Conservation (phyloP, 2,329 filamentous ascomycete species). For the Fusarium virguliforme region DNA sequence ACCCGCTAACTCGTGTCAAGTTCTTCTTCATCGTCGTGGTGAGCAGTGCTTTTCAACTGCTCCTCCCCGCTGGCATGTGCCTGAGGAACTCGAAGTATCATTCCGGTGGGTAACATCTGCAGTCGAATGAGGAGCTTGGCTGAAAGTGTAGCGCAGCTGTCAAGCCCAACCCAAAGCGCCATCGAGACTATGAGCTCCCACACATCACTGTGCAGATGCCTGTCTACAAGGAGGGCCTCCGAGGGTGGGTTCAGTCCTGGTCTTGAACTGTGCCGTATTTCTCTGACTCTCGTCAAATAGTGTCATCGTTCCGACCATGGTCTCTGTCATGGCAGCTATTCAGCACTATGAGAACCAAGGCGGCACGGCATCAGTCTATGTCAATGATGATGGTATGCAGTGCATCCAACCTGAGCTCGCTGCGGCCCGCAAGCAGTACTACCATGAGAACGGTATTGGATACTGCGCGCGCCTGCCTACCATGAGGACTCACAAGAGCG, state of each 20-base stretch:
- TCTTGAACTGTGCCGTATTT: no score
- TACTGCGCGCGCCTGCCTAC: constrained; percentile 69
- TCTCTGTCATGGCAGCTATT: constrained; percentile 71
- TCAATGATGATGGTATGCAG: constrained; percentile 80
- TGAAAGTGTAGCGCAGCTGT: constrained; percentile 24
- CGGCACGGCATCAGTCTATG: constrained; percentile 77
- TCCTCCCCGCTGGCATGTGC: constrained; percentile 48
- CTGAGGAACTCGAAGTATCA: constrained; percentile 49
- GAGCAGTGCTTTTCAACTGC: constrained; percentile 46
- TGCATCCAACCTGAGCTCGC: constrained; percentile 67
- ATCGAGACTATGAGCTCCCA: constrained; percentile 57
- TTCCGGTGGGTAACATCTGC: constrained; percentile 31
- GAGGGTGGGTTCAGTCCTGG: constrained; percentile 23
- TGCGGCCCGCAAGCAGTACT: constrained; percentile 68
- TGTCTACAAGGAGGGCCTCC: constrained; percentile 60
- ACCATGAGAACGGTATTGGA: constrained; percentile 71
- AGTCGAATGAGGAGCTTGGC: background rate
- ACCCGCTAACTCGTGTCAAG: constrained; percentile 1
- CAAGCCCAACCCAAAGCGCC: constrained; percentile 50
- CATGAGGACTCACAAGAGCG: constrained; percentile 49
- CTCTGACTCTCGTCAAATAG: constrained; percentile 20
- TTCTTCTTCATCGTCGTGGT: constrained; percentile 52
- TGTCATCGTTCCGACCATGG: constrained; percentile 70
- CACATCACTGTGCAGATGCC: constrained; percentile 65
- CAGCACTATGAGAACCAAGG: constrained; percentile 74